Percentiles rank a stretch among this genome's conserved stretches.
These are phyloP conservation scores for Calocybe indica DNA, from an alignment of 768 basidiomycete species.

Conservation along the genomic window DNA sequence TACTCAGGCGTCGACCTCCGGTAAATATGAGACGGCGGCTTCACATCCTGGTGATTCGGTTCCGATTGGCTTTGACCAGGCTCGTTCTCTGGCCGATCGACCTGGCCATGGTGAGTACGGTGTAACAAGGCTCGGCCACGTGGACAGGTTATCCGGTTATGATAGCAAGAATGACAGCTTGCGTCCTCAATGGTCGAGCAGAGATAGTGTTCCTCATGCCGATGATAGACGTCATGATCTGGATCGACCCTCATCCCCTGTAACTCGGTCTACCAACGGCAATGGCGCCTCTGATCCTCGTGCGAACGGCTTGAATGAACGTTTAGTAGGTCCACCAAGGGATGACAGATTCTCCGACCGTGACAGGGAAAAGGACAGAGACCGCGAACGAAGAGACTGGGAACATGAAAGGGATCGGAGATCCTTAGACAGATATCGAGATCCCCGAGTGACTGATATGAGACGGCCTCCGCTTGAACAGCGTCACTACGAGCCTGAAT, in stretches of 20 bases:
- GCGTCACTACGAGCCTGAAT: slow-evolving; percentile 43
- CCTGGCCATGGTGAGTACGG: slow-evolving; percentile 21
- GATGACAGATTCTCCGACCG: slow-evolving; percentile 28
- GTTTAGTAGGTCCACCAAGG: slow-evolving; percentile 14
- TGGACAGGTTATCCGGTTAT: slow-evolving; percentile 13
- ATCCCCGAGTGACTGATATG: slow-evolving; percentile 17
- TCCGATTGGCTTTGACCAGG: slow-evolving; percentile 5
- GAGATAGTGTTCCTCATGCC: slow-evolving; percentile 13
- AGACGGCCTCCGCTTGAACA: slow-evolving; percentile 40
- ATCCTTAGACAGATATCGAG: slow-evolving; percentile 20
- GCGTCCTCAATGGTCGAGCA: slow-evolving; percentile 20
- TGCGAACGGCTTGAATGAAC: slow-evolving; percentile 6
- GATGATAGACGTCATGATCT: slow-evolving; percentile 26
- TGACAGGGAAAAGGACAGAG: slow-evolving; percentile 28
- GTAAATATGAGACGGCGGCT: slow-evolving; percentile 9
- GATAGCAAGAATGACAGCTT: slow-evolving; percentile 22
- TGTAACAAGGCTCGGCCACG: slow-evolving; percentile 15
- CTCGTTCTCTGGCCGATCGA: slow-evolving; percentile 13
- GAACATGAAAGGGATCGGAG: slow-evolving; percentile 25
- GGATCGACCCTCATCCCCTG: slow-evolving; percentile 9
- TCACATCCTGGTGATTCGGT: slow-evolving; percentile 3
- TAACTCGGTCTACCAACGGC: background rate
- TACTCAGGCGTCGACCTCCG: slow-evolving; percentile 5
- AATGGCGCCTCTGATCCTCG: slow-evolving; percentile 6
- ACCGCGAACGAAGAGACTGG: slow-evolving; percentile 20